Conservation (phyloP, 257 asterid species). For the Handroanthus guayacan region DNA sequence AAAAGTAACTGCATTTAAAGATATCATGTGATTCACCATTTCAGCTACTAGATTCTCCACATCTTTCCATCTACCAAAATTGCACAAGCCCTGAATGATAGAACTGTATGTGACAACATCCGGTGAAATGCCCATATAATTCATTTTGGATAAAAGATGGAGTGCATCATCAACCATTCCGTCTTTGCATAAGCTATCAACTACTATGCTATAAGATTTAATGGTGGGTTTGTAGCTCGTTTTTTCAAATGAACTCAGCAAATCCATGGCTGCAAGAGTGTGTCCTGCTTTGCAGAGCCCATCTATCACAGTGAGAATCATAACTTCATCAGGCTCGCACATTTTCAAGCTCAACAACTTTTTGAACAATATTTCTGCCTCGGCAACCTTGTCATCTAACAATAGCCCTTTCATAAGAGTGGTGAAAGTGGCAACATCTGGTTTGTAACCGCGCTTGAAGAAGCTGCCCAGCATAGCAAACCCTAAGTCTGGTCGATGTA, state of each 20-base stretch:
- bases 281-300: conserved; percentile 43
- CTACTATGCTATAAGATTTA: background rate
- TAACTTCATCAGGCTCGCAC: conserved; percentile 25
- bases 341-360: conserved; percentile 16
- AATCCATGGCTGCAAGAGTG: conserved; percentile 13
- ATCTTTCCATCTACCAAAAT: conserved; percentile 29
- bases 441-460: conserved; percentile 38
- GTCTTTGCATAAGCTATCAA: conserved; percentile 33
- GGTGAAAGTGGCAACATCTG: background rate
- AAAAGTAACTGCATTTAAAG: conserved; percentile 18
- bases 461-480: conserved; percentile 30
- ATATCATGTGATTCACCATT: conserved; percentile 10
- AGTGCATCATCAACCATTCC: conserved; percentile 4
- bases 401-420: conserved; percentile 34
- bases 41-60: conserved; percentile 3
- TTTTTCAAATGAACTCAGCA: conserved; percentile 24
- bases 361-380: conserved; percentile 27
- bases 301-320: conserved; percentile 25
- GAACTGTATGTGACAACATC: background rate
- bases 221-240: background rate
- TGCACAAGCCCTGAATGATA: background rate
- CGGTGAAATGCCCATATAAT: background rate
- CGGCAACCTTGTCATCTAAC: background rate
- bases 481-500: conserved; percentile 26
- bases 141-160: conserved; percentile 9